Evolutionary conservation across 805 yeast genomes (phyloP).

Genomic region (Lipomyces mesembrius): DNA sequence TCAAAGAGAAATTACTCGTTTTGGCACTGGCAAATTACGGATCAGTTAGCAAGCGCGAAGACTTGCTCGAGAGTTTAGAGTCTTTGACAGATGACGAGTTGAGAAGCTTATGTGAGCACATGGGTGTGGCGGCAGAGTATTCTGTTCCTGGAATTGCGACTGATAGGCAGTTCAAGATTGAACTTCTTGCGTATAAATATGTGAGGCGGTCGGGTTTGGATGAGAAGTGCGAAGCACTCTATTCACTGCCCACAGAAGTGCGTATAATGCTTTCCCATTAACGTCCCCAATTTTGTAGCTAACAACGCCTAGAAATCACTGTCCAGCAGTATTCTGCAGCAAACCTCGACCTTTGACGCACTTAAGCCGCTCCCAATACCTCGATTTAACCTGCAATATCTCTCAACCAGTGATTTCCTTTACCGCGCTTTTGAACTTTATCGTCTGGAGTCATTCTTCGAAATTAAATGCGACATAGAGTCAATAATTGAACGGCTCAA

Average conservation of each 20-base stretch:
- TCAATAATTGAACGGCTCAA: slow-evolving; percentile 36
- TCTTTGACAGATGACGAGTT: slow-evolving; percentile 37
- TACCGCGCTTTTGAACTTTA: slow-evolving; percentile 38
- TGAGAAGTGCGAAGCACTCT: slow-evolving; percentile 1
- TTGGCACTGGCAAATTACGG: slow-evolving; percentile 42
- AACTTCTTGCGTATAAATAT: slow-evolving; percentile 36
- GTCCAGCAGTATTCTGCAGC: slow-evolving; percentile 15
- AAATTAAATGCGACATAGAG: slow-evolving; percentile 39
- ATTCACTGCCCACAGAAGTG: slow-evolving; percentile 27
- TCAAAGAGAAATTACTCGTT: slow-evolving; percentile 38
- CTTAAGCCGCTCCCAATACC: slow-evolving; percentile 37
- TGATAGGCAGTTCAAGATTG: slow-evolving; percentile 29
- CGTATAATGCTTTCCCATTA: not conserved
- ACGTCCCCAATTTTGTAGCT: not conserved
- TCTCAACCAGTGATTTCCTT: slow-evolving; percentile 43
- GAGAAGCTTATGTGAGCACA: slow-evolving; percentile 17
- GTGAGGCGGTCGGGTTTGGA: slow-evolving; percentile 14
- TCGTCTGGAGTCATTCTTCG: slow-evolving; percentile 38
- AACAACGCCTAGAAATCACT: slow-evolving; percentile 12
- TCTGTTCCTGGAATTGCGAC: slow-evolving; percentile 9
- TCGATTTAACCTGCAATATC: slow-evolving; percentile 42
- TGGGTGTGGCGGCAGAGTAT: slow-evolving; percentile 26
- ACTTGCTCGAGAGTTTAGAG: slow-evolving; percentile 39
- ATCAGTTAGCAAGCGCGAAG: slow-evolving; percentile 35
- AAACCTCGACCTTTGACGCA: slow-evolving; percentile 19